Conservation (phyloP, 257 asterid genomes). For the Solanum piurae region DNA sequence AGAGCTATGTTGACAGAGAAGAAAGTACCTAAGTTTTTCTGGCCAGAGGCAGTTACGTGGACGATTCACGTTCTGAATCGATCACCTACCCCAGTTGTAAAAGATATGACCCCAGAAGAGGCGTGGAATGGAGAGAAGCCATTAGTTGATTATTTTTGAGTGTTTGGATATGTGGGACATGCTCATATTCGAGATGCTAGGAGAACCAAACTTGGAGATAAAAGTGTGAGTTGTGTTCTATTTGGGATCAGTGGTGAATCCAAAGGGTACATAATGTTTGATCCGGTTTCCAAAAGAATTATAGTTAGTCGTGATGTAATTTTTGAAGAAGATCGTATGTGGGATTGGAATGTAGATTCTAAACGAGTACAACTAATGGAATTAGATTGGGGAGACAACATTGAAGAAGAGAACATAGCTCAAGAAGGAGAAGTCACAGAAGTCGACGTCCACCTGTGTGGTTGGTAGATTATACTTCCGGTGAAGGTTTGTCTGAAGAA, state of each 20-base stretch:
- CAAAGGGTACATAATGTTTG: not conserved
- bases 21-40: not conserved
- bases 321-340: not conserved
- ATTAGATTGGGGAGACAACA: not conserved
- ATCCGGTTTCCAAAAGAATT: not conserved
- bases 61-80: not conserved
- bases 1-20: not conserved
- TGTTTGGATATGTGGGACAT: not conserved
- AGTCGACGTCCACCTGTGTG: not conserved
- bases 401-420: not conserved
- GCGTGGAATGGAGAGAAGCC: not conserved
- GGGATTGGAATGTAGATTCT: not conserved
- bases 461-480: not conserved
- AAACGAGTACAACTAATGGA: not conserved
- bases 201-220: not conserved
- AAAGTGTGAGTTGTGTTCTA: not conserved
- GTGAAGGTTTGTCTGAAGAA: not conserved
- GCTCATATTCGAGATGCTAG: not conserved
- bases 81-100: not conserved
- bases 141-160: not conserved
- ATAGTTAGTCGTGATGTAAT: not conserved
- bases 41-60: not conserved
- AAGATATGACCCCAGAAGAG: not conserved
- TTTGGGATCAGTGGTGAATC: not conserved
- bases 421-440: not conserved